Conservation (phyloP, 495 filamentous ascomycete genomes). For the Amorphotheca resinae region DNA sequence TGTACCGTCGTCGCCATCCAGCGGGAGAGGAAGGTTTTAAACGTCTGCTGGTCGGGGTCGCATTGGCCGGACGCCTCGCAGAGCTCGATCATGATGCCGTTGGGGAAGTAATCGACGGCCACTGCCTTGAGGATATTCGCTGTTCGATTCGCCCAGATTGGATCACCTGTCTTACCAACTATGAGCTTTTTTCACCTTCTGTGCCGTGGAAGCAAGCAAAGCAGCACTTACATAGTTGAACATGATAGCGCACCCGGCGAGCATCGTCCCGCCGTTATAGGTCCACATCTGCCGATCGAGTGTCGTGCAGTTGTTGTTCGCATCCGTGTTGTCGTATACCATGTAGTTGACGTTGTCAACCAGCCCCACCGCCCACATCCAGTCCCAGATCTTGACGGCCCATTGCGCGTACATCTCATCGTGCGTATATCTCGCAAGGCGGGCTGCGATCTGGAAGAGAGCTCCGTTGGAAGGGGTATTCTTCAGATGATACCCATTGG, state of each 20-base stretch:
- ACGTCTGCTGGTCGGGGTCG: constrained; percentile 59
- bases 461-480: constrained; percentile 62
- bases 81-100: constrained; percentile 46
- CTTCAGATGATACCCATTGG: constrained; percentile 65
- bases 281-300: constrained; percentile 47
- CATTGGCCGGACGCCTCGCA: constrained; percentile 48
- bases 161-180: constrained; percentile 27
- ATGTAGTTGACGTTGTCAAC: constrained; percentile 43
- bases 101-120: constrained; percentile 39
- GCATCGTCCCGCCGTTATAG: constrained; percentile 51
- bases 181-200: neutral
- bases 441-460: constrained; percentile 69
- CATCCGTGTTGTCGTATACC: constrained; percentile 55
- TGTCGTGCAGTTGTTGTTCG: constrained; percentile 40
- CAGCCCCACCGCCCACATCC: constrained; percentile 48
- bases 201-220: constrained; percentile 27
- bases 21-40: constrained; percentile 69
- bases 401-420: constrained; percentile 66
- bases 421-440: constrained; percentile 59
- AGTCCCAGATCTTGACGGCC: constrained; percentile 61
- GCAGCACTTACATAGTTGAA: constrained; percentile 70
- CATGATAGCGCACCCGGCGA: constrained; percentile 59
- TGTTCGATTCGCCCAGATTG: constrained; percentile 24
- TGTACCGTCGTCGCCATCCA: constrained; percentile 55
- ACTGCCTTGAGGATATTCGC: constrained; percentile 35